phyloP scores from a whole-genome alignment of 371 early-diverging fungal genomes.

The Rhizopus delemar region DNA sequence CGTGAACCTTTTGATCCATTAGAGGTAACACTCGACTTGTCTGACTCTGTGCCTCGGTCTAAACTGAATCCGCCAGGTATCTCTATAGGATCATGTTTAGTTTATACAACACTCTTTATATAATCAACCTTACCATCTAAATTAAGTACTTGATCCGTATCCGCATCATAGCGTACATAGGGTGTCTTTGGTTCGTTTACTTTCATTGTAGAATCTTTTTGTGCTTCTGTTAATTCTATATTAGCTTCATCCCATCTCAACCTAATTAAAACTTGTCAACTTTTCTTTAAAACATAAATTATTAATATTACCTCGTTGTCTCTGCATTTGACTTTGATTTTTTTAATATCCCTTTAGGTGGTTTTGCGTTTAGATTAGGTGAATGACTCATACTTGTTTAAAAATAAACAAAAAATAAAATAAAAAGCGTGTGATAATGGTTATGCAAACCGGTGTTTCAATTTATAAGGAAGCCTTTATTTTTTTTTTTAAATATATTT shows the following conservation, averaged over 20 bases:
- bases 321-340: slow-evolving; percentile 26
- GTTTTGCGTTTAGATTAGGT: slow-evolving; percentile 39
- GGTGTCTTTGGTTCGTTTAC: slow-evolving; percentile 97
- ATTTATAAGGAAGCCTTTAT: too few relatives aligned
- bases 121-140: slow-evolving; percentile 38
- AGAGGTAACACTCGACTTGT: slow-evolving; percentile 41
- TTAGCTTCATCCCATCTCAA: slow-evolving; percentile 96
- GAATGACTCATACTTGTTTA: slow-evolving; percentile 32
- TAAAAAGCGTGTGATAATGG: not conserved
- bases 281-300: not conserved
- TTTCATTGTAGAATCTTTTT: slow-evolving; percentile 93
- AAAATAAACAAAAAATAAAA: slow-evolving; percentile 7
- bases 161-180: slow-evolving; percentile 83
- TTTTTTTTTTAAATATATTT: too few relatives aligned
- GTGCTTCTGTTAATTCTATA: slow-evolving; percentile 83
- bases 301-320: slow-evolving; percentile 15
- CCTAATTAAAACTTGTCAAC: slow-evolving; percentile 27
- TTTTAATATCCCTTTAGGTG: slow-evolving; percentile 59
- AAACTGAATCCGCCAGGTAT: slow-evolving; percentile 51
- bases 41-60: slow-evolving; percentile 48
- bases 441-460: too few relatives aligned
- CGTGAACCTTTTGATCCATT: slow-evolving; percentile 32
- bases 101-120: not conserved
- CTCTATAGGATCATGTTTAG: slow-evolving; percentile 26
- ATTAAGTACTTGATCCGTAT: slow-evolving; percentile 74